Percentiles rank a stretch among this genome's conserved stretches.
Conservation (phyloP, 225 moss, liverwort and hornwort genomes). For the Ulota crispa region DNA sequence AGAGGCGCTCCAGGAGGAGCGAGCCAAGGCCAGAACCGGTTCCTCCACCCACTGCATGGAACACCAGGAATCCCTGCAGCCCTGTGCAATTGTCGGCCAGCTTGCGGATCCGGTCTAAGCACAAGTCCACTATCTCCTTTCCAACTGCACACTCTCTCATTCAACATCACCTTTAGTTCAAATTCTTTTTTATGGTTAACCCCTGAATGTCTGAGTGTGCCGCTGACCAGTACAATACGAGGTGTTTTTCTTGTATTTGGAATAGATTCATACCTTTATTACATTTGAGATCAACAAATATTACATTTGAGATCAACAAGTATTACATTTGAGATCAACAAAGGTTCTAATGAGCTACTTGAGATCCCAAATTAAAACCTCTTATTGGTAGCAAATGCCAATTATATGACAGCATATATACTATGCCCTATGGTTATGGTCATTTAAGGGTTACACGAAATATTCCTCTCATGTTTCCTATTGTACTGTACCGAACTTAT, state of each 20-base stretch:
- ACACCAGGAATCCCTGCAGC: slow-evolving; percentile 36
- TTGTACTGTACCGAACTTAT: not conserved
- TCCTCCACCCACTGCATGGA: slow-evolving; percentile 36
- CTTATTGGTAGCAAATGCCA: no score
- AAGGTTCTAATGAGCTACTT: no score
- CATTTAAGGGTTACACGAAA: not conserved
- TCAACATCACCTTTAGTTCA: not conserved
- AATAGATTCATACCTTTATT: no score
- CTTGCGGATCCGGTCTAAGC: slow-evolving; percentile 40
- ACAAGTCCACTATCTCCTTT: slow-evolving; percentile 42
- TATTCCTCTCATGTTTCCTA: not conserved
- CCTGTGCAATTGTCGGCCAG: slow-evolving; percentile 40
- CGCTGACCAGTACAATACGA: no score
- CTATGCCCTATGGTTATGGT: no score
- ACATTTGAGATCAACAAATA: no score
- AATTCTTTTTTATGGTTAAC: not conserved
- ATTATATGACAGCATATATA: no score
- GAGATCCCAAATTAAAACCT: no score
- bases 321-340: no score
- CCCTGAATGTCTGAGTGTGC: no score
- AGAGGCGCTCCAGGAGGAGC: slow-evolving; percentile 34
- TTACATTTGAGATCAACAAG: no score
- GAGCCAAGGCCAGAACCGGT: slow-evolving; percentile 36
- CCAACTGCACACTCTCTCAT: slow-evolving; percentile 27
- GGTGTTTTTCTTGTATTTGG: no score